Evolutionary conservation across 805 yeast genomes (phyloP), one percentile per base, ranked within the genome.

Genomic region (Kodamaea sagamina): DNA sequence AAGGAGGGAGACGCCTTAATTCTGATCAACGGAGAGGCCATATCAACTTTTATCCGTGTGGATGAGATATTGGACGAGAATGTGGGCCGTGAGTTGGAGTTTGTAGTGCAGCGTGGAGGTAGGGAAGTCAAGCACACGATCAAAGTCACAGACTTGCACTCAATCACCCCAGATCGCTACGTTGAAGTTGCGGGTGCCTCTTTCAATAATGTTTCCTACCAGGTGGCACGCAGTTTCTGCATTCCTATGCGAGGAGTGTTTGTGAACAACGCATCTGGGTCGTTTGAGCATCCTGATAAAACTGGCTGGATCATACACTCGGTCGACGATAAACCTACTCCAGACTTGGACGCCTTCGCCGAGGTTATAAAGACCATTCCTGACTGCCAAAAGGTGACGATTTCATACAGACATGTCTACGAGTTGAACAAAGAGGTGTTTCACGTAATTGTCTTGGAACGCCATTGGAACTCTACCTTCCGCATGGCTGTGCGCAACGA

Each of bases 1-100:
- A 79, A 82, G 54, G 97, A 89, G 66, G 97, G 97, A 44, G 97
- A 90, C 60, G 80, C 86, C 31, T 67, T 90, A 47, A 74, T 90
- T 17, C 79, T 92, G 2, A 77, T 90, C 24, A 82, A 88, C 53
- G 88, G 78, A 13, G 68, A 68, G 41, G 65, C 72, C 15, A 79
- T 90, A 27, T 72, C 86, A 1, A 77, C 86, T 2, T 90, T 89
- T 57, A 77, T 87, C 27, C 78, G 78, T 41, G 86, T 88, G n/a
- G 97, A 90, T 46, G 89, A 83, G 43, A 82, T 88, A 19, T 71
- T 89, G 38, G 97, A 90, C 64, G 72, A 73, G 1, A 75, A 72
- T 44, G 84, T 90, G 16, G 93, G 84, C 9, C 53, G 80, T 2
- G 67, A 29, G 10, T 44, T 50, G 34, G 43, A 43, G 24, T 50